Conservation (phyloP, 768 basidiomycete genomes). For the Pleurotus salmoneostramineus region DNA sequence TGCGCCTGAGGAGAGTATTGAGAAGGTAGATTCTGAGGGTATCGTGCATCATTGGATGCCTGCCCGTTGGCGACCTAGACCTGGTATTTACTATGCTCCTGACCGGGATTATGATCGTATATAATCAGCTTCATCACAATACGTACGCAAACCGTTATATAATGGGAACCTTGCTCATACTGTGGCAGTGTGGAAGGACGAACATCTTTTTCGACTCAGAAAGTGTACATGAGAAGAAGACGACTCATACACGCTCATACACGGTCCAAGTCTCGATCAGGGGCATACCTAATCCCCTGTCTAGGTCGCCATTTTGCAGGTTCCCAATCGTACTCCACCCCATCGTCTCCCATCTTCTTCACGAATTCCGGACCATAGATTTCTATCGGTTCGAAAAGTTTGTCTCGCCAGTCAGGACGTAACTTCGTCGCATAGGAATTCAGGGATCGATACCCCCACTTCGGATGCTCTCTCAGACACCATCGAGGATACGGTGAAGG, state of each 20-base stretch:
- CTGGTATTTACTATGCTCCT: neutral
- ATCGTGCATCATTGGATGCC: neutral
- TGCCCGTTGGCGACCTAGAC: neutral
- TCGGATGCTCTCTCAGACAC: neutral
- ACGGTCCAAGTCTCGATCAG: neutral
- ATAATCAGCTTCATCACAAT: too few relatives aligned
- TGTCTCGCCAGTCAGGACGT: neutral
- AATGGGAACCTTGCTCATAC: too few relatives aligned
- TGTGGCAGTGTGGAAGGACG: too few relatives aligned
- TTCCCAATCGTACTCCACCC: neutral
- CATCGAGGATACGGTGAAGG: neutral
- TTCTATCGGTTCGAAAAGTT: neutral
- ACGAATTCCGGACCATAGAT: neutral
- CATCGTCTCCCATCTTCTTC: neutral
- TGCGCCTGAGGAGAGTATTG: neutral
- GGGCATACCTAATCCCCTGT: neutral
- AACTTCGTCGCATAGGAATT: neutral
- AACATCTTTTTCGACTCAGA: too few relatives aligned
- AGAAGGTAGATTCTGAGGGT: neutral
- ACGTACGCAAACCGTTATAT: too few relatives aligned
- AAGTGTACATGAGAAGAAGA: too few relatives aligned
- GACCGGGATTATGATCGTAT: neutral
- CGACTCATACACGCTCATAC: too few relatives aligned
- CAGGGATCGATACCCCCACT: neutral
- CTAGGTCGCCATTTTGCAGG: neutral